Percentiles rank a stretch among this genome's conserved stretches.
Conservation (phyloP, 108 stramenopile genomes). For the Conticribra guillardii region DNA sequence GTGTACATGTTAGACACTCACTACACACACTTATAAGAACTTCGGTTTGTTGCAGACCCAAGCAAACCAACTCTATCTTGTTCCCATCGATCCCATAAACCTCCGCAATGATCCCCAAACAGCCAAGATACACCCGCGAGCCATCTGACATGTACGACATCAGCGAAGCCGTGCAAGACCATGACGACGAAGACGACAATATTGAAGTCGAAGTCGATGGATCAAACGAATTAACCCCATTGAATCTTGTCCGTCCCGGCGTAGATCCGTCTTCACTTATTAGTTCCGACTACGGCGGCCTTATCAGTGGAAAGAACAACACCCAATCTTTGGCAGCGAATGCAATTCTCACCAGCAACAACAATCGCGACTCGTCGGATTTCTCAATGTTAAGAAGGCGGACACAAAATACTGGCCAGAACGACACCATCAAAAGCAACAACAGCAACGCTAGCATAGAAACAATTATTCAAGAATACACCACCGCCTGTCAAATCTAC, state of each 20-base stretch:
- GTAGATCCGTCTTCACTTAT: too few relatives aligned
- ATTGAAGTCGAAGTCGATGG: not conserved
- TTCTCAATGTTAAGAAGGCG: not conserved
- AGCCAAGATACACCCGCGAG: slow-evolving; percentile 6
- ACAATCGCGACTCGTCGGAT: not conserved
- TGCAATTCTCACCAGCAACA: not conserved
- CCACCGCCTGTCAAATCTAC: slow-evolving; percentile 68
- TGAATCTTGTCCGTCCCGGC: too few relatives aligned
- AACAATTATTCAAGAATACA: slow-evolving; percentile 66
- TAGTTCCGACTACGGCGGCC: too few relatives aligned
- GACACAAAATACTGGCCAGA: not conserved
- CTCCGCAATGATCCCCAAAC: slow-evolving; percentile 5
- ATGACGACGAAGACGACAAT: not conserved
- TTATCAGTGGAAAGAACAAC: not conserved
- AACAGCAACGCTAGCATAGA: slow-evolving; percentile 44
- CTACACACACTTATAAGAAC: too few relatives aligned
- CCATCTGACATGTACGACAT: slow-evolving; percentile 16
- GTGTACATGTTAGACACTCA: too few relatives aligned
- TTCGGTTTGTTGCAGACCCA: too few relatives aligned
- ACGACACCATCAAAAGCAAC: not conserved
- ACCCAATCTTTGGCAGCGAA: not conserved
- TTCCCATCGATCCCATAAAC: too few relatives aligned
- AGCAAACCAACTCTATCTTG: too few relatives aligned
- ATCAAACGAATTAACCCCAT: slow-evolving; percentile 1
- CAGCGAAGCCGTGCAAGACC: slow-evolving; percentile 1